Base-by-base conservation (phyloP, 352 stramenopile species). In the Globisporangium orthogonon region DNA sequence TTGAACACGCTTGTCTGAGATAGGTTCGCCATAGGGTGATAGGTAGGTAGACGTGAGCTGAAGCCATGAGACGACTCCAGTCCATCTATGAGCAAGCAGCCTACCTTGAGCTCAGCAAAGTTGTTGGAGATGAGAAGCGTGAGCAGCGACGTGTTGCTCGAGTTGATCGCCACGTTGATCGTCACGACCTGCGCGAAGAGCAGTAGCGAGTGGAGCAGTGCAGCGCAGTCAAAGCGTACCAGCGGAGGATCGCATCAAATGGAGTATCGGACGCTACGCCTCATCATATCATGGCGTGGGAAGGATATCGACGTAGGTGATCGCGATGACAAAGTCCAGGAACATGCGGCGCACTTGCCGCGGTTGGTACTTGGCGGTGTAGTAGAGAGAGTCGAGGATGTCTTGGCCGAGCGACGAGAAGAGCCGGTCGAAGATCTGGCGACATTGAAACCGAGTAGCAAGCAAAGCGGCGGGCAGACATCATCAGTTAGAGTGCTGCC, bases 91-190 rank as follows among this genome's bases (percentile, higher is more conserved):
- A 37, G 33, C 33, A 37, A 6, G 3, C 33, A 37, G 13, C 35
- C 41, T 33, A 80, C 78, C 79, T 99, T 99, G 70, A 99, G 97
- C 74, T 99, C 97, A 0, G 95, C 91, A 83, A 99, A 99, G 70
- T 99, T 99, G 69, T 98, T 98, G n/a, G 81, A 95, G 56, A 96
- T 90, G n/a, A 98, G 76, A 2, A 98, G 70, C 18, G 95, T 97
- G 11, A 98, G 68, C 48, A 98, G 66, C 49, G 91, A 96, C 62
- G 96, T 89, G 63, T 98, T 95, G 68, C 90, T 92, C 54, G 83
- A 96, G 69, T 98, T 98, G 61, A 98, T 93, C 9, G 94, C 94
- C n/a, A 99, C 95, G 61, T 97, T 98, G 59, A 99, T 81, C 14
- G 96, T 99, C 47, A 97, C 94, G 51, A 99, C 87, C 67, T 98